These are phyloP conservation scores for Colletotrichum sp. DNA, from an alignment of 2,329 filamentous ascomycete species.

Conservation along the genomic window DNA sequence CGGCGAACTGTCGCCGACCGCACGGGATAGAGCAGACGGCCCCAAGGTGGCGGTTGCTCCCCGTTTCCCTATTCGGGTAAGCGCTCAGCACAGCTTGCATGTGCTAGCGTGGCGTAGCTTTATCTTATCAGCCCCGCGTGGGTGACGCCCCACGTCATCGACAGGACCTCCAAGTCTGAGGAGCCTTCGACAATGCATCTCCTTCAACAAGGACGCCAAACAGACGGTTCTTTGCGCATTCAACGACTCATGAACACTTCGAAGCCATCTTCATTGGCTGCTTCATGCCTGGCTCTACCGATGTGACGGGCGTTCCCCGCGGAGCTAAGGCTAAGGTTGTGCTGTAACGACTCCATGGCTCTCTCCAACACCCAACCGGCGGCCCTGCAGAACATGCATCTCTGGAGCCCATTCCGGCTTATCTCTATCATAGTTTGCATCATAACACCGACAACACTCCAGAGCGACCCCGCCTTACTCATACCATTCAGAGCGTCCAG, in stretches of 20 bases:
- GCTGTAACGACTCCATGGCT: not conserved
- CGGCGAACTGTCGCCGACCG: not conserved
- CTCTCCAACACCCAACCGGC: not conserved
- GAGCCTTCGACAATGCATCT: conserved; percentile 1
- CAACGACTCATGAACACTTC: conserved; percentile 1
- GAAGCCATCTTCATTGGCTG: not conserved
- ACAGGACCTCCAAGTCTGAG: not conserved
- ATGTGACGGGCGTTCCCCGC: conserved; percentile 4
- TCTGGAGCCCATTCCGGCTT: conserved; percentile 17
- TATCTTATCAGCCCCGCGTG: conserved; percentile 21
- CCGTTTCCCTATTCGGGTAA: conserved; percentile 19
- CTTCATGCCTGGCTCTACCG: not conserved
- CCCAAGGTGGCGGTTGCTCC: conserved; percentile 14
- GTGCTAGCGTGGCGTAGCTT: conserved; percentile 11
- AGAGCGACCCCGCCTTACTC: conserved; percentile 2
- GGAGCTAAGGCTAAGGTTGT: not conserved
- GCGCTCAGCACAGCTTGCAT: conserved; percentile 20
- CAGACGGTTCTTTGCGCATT: not conserved
- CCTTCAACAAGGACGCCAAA: not conserved
- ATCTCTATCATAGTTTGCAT: conserved; percentile 21
- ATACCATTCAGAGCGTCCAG: not conserved
- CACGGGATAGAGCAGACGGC: not conserved
- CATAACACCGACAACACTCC: not conserved
- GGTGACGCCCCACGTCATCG: conserved; percentile 16
- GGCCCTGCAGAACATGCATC: conserved; percentile 19